Base-by-base conservation (phyloP, 495 filamentous ascomycete species). In the Chaetomium tenue region DNA sequence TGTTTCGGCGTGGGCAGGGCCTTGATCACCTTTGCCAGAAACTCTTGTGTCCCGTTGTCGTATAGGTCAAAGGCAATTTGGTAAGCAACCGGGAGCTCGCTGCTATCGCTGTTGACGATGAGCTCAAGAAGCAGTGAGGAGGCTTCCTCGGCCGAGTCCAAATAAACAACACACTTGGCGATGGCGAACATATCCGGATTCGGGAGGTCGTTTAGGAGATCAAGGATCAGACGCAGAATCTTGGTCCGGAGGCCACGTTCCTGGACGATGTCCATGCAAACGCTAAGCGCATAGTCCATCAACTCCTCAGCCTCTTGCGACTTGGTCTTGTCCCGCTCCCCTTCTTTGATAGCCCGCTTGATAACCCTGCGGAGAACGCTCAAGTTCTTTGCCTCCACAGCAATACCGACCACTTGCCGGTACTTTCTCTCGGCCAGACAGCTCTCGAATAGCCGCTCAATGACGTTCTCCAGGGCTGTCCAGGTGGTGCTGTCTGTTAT, bases 61-160 rank as follows among this genome's bases (percentile, higher is more conserved):
- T 96, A 96, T 37, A 99, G 85, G 68, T 98, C 94, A 72, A 99
- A 99, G 2, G 94, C 93, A 33, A 98, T 94, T 72, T 99, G 95
- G 72, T 98, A 98, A 23, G 94, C 95, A 55, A 93, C 86, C 0
- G 93, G 89, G 13, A 89, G 83, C 5, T 91, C 89, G 58, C 84
- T 86, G 20, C 84, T 76, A 68, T 94, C 92, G 11, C 88, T 91
- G 70, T 90, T 89, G 65, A 87, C 61, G 12, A 98, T 88, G 25
- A 99, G 82, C 69, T 93, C 89, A 28, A 83, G 82, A 40, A 99
- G 84, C 68, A 98, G 89, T 42, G 84, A 84, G n/a, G 92, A 91
- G 2, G 95, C 95, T 85, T 96, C 89, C 30, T 89, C 86, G 68
- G 96, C 89, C 67, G 97, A 89, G 67, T 97, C 89, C 26, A 99